Evolutionary conservation across 2,329 filamentous ascomycete species (phyloP), one percentile per base, ranked within the genome.

Genomic region (Diaporthe australafricana): DNA sequence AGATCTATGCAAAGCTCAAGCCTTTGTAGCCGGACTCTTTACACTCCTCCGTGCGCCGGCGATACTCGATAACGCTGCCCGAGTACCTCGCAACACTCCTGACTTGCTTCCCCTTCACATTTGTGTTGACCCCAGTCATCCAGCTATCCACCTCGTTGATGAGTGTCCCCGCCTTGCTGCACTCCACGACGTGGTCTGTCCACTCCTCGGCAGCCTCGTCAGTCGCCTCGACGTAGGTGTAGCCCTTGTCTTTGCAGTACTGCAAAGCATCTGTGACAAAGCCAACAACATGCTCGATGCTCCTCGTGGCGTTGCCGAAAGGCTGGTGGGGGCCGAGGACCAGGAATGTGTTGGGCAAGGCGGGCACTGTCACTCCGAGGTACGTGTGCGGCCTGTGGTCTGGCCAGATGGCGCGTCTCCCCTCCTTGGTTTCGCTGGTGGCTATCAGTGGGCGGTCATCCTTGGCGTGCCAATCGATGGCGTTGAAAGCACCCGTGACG

Each of bases 371-470:
- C 42, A 76, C 71, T 9, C 75, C 75, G 14, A 75, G 63, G 68
- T 69, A 75, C 1, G 74, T 76, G 20, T 52, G 66, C 3, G 69
- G 67, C 40, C 62, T 55, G 47, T 76, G 60, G 35, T 71, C 69
- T 12, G 52, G 62, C 62, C 62, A 66, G 11, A 66, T 38, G 30
- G 62, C 53, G 5, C n/a, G 20, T 11, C n/a, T 20, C 1, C 53
- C n/a, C 32, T 16, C 32, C 30, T 56, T 70, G 47, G 56, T 52
- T 0, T 72, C 72, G 32, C 72, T 72, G 32, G 72, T 72, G 25
- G 75, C 77, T 40, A 78, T 75, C n/a, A 79, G 68, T n/a, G 72
- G 53, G 2, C 53, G 67, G 20, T 82, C 74, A 4, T 56, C 53
- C 12, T 56, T 56, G 53, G 53, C 53, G 32, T 56, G 53, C 53